Percentiles rank a stretch among this genome's conserved stretches.
phyloP scores from a whole-genome alignment of 805 yeast species.

The Kazachstania psychrophila region DNA sequence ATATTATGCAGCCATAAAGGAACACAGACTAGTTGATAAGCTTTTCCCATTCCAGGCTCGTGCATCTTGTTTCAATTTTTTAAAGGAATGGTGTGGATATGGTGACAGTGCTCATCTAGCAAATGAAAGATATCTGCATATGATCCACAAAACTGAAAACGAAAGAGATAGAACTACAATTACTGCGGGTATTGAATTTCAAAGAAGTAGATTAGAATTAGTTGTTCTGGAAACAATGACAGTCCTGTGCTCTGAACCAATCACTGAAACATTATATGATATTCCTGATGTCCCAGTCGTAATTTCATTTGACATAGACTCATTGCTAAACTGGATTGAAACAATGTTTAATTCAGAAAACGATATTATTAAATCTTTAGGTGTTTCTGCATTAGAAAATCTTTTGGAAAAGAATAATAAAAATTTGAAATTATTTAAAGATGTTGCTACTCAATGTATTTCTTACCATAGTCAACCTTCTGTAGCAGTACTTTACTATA shows the following conservation, averaged over 20 bases:
- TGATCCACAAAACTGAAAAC: conserved; percentile 38
- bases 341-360: conserved; percentile 53
- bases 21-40: conserved; percentile 32
- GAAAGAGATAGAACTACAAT: conserved; percentile 42
- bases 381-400: conserved; percentile 61
- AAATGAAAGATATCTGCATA: conserved; percentile 53
- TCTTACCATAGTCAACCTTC: conserved; percentile 40
- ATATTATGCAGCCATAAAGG: conserved; percentile 50
- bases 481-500: conserved; percentile 60
- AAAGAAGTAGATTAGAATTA: conserved; percentile 56
- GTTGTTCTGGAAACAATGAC: conserved; percentile 82
- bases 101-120: conserved; percentile 58
- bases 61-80: conserved; percentile 66
- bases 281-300: conserved; percentile 31
- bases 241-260: conserved; percentile 64
- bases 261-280: conserved; percentile 37
- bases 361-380: conserved; percentile 50
- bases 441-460: conserved; percentile 67
- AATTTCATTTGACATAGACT: conserved; percentile 61
- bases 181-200: conserved; percentile 68
- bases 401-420: conserved; percentile 53
- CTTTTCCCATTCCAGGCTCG: conserved; percentile 86
- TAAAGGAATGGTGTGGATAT: conserved; percentile 92
- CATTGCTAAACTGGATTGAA: conserved; percentile 73
- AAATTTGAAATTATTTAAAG: conserved; percentile 41